These are phyloP conservation scores for Histomonas meleagridis DNA, from an alignment of 208 protist species.

Conservation along the genomic window DNA sequence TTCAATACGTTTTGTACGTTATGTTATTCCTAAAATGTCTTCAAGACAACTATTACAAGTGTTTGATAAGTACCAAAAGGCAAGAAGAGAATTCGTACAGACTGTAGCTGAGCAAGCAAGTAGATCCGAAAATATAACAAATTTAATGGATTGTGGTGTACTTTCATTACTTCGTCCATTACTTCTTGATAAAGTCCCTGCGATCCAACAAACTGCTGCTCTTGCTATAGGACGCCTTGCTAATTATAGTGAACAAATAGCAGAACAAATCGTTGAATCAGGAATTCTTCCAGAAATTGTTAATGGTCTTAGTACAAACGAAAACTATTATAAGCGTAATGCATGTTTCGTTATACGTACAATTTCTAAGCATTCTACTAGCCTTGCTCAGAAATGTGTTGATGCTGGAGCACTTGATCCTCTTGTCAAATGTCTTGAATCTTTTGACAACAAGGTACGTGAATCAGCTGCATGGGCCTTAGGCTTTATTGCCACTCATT, in stretches of 20 bases:
- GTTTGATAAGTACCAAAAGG: constrained; percentile 87
- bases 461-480: constrained; percentile 87
- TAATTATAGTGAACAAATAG: constrained; percentile 86
- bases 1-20: too few relatives aligned
- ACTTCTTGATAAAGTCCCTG: constrained; percentile 83
- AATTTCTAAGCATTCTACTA: constrained; percentile 81
- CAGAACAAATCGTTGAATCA: constrained; percentile 81
- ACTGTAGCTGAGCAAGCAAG: constrained; percentile 76
- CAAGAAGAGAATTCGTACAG: constrained; percentile 83
- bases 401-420: constrained; percentile 81
- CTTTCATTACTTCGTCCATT: constrained; percentile 86
- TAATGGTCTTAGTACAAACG: constrained; percentile 66
- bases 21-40: too few relatives aligned
- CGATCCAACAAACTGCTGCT: constrained; percentile 89
- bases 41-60: constrained; percentile 67
- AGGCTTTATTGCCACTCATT: constrained; percentile 88
- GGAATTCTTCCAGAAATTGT: constrained; percentile 91
- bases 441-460: constrained; percentile 90
- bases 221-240: constrained; percentile 87
- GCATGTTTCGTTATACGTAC: constrained; percentile 85
- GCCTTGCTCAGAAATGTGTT: constrained; percentile 84
- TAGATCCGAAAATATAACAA: constrained; percentile 84
- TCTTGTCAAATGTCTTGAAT: constrained; percentile 81
- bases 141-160: constrained; percentile 77
- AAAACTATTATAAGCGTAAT: constrained; percentile 87